A percentile compares a stretch with the other conserved stretches of the same genome.
Evolutionary conservation across 1,284 basidiomycete genomes (phyloP).

Genomic region (Schizophyllum commune): DNA sequence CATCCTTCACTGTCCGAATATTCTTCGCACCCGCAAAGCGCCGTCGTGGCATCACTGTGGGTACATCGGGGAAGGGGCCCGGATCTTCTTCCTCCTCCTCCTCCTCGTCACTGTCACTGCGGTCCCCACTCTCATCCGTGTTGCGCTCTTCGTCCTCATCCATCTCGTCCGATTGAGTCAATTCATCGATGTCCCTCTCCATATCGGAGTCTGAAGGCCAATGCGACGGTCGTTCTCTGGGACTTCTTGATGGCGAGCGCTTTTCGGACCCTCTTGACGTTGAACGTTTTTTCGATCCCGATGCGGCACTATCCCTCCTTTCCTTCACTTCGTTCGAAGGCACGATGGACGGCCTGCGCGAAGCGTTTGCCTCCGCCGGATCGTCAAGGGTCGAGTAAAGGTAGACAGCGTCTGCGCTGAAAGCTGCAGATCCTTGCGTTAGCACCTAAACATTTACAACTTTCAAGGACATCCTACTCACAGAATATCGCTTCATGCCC

Average conservation of each 20-base stretch:
- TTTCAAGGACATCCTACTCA: constrained; percentile 19
- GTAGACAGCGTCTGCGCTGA: constrained; percentile 72
- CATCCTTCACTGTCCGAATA: constrained; percentile 86
- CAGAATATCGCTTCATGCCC: constrained; percentile 72
- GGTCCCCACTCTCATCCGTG: constrained; percentile 15
- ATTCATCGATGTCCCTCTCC: constrained; percentile 19
- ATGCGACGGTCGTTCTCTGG: constrained; percentile 8
- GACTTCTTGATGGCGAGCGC: background rate
- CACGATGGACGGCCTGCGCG: constrained; percentile 14
- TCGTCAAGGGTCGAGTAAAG: constrained; percentile 77
- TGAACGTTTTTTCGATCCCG: background rate
- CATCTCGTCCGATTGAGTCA: constrained; percentile 21
- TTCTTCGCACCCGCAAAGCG: constrained; percentile 76
- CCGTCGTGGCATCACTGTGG: constrained; percentile 61
- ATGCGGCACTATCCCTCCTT: background rate
- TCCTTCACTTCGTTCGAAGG: constrained; percentile 15
- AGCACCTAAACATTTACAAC: constrained; percentile 2
- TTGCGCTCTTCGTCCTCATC: background rate
- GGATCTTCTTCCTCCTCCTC: constrained; percentile 18
- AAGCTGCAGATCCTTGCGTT: constrained; percentile 39
- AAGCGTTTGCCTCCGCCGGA: constrained; percentile 24
- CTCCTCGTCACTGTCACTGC: constrained; percentile 14
- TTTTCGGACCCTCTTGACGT: too few relatives aligned
- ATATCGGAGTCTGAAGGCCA: constrained; percentile 14
- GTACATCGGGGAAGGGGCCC: constrained; percentile 31